These are phyloP conservation scores for Yarrowia phangngaensis DNA, from an alignment of 805 yeast species.

Conservation along the genomic window DNA sequence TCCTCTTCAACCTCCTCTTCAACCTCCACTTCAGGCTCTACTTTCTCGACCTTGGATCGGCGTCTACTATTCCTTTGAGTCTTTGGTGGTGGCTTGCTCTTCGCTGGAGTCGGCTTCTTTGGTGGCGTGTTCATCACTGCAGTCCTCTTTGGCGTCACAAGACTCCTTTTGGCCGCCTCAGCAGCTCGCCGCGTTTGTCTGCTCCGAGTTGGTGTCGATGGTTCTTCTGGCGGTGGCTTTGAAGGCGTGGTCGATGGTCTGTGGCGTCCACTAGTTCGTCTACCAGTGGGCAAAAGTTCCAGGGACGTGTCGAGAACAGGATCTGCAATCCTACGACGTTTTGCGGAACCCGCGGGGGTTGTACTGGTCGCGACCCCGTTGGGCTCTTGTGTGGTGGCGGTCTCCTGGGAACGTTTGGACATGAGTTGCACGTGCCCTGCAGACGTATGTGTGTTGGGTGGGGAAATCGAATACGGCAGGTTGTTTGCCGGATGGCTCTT, in stretches of 20 bases:
- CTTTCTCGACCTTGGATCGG: slow-evolving; percentile 12
- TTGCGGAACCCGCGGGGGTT: neutral
- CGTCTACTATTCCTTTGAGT: neutral
- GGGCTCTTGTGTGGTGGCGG: slow-evolving; percentile 16
- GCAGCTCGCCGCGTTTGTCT: slow-evolving; percentile 10
- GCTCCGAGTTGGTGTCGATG: slow-evolving; percentile 3
- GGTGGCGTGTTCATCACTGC: neutral
- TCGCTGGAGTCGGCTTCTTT: neutral
- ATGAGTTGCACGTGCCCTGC: slow-evolving; percentile 24
- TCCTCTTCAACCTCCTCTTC: neutral
- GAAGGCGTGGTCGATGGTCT: no score
- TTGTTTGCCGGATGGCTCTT: slow-evolving; percentile 12
- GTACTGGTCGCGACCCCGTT: slow-evolving; percentile 3
- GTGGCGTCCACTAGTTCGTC: slow-evolving; percentile 20
- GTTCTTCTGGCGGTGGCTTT: neutral
- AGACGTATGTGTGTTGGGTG: slow-evolving; percentile 13
- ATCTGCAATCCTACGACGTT: slow-evolving; percentile 16
- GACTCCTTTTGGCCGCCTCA: slow-evolving; percentile 9
- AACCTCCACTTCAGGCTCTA: slow-evolving; percentile 20
- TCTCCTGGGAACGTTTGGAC: slow-evolving; percentile 19
- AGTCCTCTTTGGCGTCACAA: slow-evolving; percentile 2
- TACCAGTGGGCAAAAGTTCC: neutral
- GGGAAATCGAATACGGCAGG: slow-evolving; percentile 10
- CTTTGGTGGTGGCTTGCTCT: neutral
- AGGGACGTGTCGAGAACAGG: slow-evolving; percentile 16